Evolutionary conservation across 2,329 filamentous ascomycete genomes (phyloP).

Genomic region (Emergomyces orientalis): DNA sequence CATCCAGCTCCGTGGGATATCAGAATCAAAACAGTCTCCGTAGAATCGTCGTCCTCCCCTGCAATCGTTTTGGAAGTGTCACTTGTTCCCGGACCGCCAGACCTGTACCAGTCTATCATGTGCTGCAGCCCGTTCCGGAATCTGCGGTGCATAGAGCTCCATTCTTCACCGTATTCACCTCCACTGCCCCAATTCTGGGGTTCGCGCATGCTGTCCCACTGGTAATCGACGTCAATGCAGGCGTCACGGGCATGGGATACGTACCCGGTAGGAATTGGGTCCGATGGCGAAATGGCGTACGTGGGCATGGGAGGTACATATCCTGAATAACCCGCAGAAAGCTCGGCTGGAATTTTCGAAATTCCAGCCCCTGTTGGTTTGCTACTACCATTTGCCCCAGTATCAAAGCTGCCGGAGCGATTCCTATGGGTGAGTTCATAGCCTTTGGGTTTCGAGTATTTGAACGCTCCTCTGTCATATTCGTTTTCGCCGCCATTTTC

Average conservation of each 20-base stretch:
- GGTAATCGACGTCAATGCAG: slow-evolving; percentile 79
- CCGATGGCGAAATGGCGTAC: slow-evolving; percentile 71
- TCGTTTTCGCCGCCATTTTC: slow-evolving; percentile 19
- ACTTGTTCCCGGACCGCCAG: slow-evolving; percentile 31
- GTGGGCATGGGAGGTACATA: slow-evolving; percentile 71
- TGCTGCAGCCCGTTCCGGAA: slow-evolving; percentile 71
- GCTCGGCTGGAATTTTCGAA: slow-evolving; percentile 27
- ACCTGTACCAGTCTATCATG: slow-evolving; percentile 73
- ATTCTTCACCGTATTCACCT: slow-evolving; percentile 83
- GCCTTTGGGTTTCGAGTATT: slow-evolving; percentile 29
- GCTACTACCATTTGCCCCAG: slow-evolving; percentile 22
- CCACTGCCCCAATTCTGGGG: slow-evolving; percentile 78
- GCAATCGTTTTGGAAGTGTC: slow-evolving; percentile 9
- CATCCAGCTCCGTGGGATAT: slow-evolving; percentile 94
- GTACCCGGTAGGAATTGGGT: slow-evolving; percentile 78
- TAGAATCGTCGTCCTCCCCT: slow-evolving; percentile 50
- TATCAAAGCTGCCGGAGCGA: slow-evolving; percentile 41
- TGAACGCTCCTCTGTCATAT: slow-evolving; percentile 21
- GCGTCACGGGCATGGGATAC: slow-evolving; percentile 82
- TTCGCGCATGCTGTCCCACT: slow-evolving; percentile 84
- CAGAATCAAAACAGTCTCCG: slow-evolving; percentile 71
- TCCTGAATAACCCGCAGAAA: slow-evolving; percentile 28
- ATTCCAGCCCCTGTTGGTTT: slow-evolving; percentile 19
- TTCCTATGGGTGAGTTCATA: slow-evolving; percentile 34
- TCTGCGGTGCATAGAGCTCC: slow-evolving; percentile 87